These are phyloP conservation scores for Saccharomycopsis fermentans DNA, from an alignment of 805 yeast genomes.

Conservation along the genomic window DNA sequence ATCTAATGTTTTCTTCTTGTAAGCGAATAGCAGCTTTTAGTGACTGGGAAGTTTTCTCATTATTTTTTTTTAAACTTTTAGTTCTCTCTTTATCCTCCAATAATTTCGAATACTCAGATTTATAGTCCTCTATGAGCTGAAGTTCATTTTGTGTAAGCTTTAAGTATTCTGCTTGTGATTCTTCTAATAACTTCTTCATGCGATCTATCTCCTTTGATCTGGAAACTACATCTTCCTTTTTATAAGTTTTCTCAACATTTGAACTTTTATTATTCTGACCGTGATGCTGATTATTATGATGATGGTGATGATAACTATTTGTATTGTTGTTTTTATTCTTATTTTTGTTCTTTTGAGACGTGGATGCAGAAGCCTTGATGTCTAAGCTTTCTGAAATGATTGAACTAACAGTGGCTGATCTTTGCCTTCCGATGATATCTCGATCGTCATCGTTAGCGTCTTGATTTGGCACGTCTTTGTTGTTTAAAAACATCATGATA, in stretches of 20 bases:
- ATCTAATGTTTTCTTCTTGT: slow-evolving; percentile 11
- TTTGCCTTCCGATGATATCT: neutral
- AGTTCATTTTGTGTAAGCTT: slow-evolving; percentile 10
- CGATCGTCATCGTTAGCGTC: neutral
- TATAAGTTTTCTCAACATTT: neutral
- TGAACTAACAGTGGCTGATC: neutral
- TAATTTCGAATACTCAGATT: slow-evolving; percentile 3
- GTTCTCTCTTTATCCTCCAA: slow-evolving; percentile 10
- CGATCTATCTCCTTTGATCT: slow-evolving; percentile 8
- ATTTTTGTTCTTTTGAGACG: neutral
- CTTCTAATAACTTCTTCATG: slow-evolving; percentile 9
- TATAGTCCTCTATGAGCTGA: slow-evolving; percentile 6
- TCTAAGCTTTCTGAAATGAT: neutral
- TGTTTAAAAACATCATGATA: slow-evolving; percentile 11
- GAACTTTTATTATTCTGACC: neutral
- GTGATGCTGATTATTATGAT: neutral
- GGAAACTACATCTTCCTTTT: neutral
- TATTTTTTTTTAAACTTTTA: slow-evolving; percentile 8
- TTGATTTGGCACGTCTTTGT: neutral
- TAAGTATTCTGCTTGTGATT: slow-evolving; percentile 13
- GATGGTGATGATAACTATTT: neutral
- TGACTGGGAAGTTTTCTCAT: slow-evolving; percentile 14
- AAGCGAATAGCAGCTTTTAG: slow-evolving; percentile 10
- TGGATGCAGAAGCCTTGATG: neutral
- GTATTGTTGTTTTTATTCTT: neutral